Evolutionary conservation across 352 stramenopile genomes (phyloP).

Genomic region (Globisporangium barbulae): DNA sequence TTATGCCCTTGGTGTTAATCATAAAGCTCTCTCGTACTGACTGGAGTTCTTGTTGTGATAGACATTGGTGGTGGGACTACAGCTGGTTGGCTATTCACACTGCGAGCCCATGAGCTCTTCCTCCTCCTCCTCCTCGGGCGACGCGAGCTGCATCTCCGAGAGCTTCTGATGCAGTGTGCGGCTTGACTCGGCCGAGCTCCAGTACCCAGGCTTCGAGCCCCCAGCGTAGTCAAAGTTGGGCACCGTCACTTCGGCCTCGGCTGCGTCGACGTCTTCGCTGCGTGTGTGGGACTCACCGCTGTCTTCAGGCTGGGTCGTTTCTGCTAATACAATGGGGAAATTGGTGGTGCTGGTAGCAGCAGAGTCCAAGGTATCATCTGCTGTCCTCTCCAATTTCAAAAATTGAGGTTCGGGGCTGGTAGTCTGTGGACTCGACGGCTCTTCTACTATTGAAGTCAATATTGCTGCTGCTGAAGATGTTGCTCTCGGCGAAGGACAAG

Average conservation of each 20-base stretch:
- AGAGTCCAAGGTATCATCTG: neutral
- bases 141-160: constrained; percentile 17
- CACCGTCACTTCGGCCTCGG: neutral
- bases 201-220: constrained; percentile 16
- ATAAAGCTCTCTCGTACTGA: neutral
- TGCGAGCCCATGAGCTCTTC: neutral
- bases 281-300: neutral
- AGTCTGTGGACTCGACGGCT: neutral
- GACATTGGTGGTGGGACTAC: neutral
- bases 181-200: constrained; percentile 22
- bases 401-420: neutral
- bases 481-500: constrained; percentile 1
- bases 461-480: neutral
- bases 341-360: neutral
- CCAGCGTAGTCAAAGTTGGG: constrained; percentile 20
- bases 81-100: neutral
- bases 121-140: constrained; percentile 9
- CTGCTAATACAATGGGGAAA: neutral
- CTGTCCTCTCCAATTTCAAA: neutral
- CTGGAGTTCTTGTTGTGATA: neutral
- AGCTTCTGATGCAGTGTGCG: constrained; percentile 21
- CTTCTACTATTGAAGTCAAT: neutral
- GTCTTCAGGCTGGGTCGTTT: neutral
- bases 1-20: neutral
- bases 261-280: neutral